A percentile compares a stretch with the other conserved stretches of the same genome.
Conservation (phyloP, 2,329 filamentous ascomycete species). For the Trichoderma hamatum region DNA sequence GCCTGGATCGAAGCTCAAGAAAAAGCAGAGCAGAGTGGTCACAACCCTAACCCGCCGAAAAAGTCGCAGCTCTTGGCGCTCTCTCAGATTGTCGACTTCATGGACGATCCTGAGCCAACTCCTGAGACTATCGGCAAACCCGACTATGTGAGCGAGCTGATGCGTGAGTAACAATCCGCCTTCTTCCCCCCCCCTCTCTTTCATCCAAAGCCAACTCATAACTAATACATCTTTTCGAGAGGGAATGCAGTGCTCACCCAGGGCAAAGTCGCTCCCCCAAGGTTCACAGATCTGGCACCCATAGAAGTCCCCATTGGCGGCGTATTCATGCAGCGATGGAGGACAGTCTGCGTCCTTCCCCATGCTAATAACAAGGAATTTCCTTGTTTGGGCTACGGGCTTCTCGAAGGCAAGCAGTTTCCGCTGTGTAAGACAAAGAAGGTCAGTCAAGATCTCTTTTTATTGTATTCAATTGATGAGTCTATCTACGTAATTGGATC, state of each 20-base stretch:
- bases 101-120: constrained; percentile 35
- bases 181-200: background rate
- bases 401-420: constrained; percentile 30
- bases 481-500: background rate
- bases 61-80: constrained; percentile 46
- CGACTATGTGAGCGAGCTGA: constrained; percentile 38
- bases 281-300: constrained; percentile 29
- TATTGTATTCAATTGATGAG: too few relatives aligned
- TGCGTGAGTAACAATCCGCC: constrained; percentile 30
- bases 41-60: constrained; percentile 42
- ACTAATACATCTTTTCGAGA: background rate
- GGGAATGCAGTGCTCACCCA: constrained; percentile 30
- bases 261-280: constrained; percentile 18
- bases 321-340: constrained; percentile 33
- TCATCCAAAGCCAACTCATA: background rate
- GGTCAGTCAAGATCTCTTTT: constrained; percentile 32
- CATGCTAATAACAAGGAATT: background rate
- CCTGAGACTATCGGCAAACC: constrained; percentile 33
- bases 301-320: constrained; percentile 33
- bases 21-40: constrained; percentile 37
- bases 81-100: constrained; percentile 42
- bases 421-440: constrained; percentile 53
- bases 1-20: constrained; percentile 48
- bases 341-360: constrained; percentile 34
- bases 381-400: constrained; percentile 39